Evolutionary conservation across 2,329 filamentous ascomycete species (phyloP), one percentile per base, ranked within the genome.

Genomic region (Aspergillus sp.): DNA sequence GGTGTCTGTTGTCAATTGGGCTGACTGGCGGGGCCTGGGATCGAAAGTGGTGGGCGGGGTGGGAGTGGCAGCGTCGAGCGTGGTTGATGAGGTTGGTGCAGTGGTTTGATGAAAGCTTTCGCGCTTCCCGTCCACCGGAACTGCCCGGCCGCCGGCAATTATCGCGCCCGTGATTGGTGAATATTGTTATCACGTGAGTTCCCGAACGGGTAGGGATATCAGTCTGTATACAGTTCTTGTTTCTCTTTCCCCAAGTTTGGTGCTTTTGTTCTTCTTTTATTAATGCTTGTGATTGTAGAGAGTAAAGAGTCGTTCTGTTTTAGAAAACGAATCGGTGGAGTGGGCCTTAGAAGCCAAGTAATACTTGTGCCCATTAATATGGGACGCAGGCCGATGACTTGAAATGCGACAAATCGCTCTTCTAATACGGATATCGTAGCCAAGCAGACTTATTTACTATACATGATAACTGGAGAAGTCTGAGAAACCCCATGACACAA

Each of bases 161-260:
- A 59, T 65, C 60, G 58, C 50, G 51, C 68, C 71, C 68, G 65
- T 74, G 71, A 73, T 73, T 74, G 71, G 72, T 53, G 56, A 4
- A 42, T 8, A 6, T 10, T 13, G 7, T 13, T 6, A 10, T 19
- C 40, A 42, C 17, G 40, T 42, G 40, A 22, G 2, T 17, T 17
- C 6, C 40, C 16, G 13, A 22, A 13, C 22, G 6, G 16, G 19
- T 6, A 17, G 19, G 40, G 19, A 42, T 42, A 42, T 42, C 40
- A 42, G 9, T 30, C 26, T 8, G 26, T 30, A 30, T 30, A 30
- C 26, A 30, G 8, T 11, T 11, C 26, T 9, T 10, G 24, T 10
- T 3, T 30, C 26, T 30, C 26, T 30, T 30, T 30, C 8, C 10
- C 26, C 26, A 11, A 11, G 26, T 11, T 8, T 8, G 26, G 8